Evolutionary conservation across 2,329 filamentous ascomycete species (phyloP).

Genomic region (Lithohypha guttulata): DNA sequence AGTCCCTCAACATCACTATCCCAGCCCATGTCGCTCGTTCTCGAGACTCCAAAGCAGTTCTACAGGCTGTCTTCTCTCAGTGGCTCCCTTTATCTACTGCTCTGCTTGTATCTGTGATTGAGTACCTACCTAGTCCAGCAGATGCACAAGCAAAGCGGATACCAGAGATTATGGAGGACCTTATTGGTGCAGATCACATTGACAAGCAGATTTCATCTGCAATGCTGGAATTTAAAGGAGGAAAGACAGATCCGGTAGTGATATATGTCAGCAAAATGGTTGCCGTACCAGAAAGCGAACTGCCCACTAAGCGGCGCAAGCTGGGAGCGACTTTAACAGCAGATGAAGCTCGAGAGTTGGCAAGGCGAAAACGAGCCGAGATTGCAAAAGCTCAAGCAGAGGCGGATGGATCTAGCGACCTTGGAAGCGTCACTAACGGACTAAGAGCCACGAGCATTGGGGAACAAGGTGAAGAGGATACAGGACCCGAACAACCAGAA

Average conservation of each 20-base stretch:
- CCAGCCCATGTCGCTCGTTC: slow-evolving; percentile 76
- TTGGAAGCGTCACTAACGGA: slow-evolving; percentile 51
- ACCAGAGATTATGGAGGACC: slow-evolving; percentile 65
- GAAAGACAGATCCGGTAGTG: slow-evolving; percentile 64
- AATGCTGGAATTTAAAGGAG: slow-evolving; percentile 68
- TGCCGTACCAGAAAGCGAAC: slow-evolving; percentile 81
- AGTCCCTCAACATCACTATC: slow-evolving; percentile 74
- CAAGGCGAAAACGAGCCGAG: slow-evolving; percentile 78
- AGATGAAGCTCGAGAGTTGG: slow-evolving; percentile 82
- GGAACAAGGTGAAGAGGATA: slow-evolving; percentile 41
- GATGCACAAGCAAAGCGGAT: slow-evolving; percentile 69
- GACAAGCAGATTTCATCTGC: slow-evolving; percentile 61
- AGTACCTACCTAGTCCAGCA: slow-evolving; percentile 77
- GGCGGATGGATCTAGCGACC: slow-evolving; percentile 46
- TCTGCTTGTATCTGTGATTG: slow-evolving; percentile 82
- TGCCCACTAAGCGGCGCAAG: slow-evolving; percentile 73
- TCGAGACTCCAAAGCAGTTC: slow-evolving; percentile 68
- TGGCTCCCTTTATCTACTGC: slow-evolving; percentile 94
- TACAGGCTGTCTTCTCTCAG: slow-evolving; percentile 74
- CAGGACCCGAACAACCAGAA: slow-evolving; percentile 24
- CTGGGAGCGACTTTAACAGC: slow-evolving; percentile 59
- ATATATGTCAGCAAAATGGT: slow-evolving; percentile 99
- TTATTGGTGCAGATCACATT: slow-evolving; percentile 65
- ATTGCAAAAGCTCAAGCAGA: slow-evolving; percentile 67
- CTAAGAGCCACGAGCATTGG: slow-evolving; percentile 40